Percentiles rank a stretch among this genome's conserved stretches.
phyloP scores from a whole-genome alignment of 768 basidiomycete species.

The Mycena galopus region DNA sequence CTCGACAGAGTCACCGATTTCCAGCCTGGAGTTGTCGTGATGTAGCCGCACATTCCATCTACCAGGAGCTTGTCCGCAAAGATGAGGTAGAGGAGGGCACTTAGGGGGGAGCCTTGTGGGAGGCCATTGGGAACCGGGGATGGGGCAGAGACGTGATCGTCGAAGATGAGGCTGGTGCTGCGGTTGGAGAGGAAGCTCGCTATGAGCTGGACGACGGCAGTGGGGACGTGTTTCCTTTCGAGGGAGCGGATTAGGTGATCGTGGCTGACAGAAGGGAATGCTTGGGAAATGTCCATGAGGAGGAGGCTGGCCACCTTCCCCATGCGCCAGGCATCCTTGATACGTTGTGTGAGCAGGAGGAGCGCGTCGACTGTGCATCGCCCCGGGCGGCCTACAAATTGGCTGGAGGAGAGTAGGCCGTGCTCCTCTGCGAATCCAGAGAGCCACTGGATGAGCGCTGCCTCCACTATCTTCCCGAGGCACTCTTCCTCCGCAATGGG shows the following conservation, averaged over 20 bases:
- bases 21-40: neutral
- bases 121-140: neutral
- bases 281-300: neutral
- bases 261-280: neutral
- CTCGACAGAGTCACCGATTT: no score
- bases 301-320: neutral
- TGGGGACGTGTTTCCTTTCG: neutral
- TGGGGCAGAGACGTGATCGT: neutral
- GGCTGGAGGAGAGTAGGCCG: neutral
- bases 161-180: neutral
- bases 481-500: constrained; percentile 6
- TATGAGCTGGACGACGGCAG: neutral
- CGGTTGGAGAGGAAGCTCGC: neutral
- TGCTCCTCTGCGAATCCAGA: neutral
- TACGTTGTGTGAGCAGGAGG: neutral
- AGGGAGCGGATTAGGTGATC: neutral
- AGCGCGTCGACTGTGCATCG: neutral
- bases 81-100: no score
- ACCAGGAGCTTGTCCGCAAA: no score
- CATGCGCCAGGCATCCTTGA: neutral
- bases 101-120: no score
- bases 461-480: neutral
- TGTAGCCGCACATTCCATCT: neutral
- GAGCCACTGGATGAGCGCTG: neutral
- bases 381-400: neutral